Conservation (phyloP, 2,329 filamentous ascomycete species). For the Penicillium thymicola region DNA sequence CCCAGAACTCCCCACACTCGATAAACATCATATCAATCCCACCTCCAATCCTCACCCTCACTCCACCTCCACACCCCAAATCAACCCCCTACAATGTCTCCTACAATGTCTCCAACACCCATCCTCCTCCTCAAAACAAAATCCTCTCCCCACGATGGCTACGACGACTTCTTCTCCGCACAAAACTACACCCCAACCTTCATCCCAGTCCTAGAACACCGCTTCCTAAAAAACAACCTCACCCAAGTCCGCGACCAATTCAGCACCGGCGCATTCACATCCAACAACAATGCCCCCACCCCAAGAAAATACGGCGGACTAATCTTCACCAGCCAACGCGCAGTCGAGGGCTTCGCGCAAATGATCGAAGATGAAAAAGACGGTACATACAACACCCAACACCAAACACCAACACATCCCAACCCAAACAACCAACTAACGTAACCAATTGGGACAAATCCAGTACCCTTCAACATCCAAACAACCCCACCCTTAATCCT, state of each 20-base stretch:
- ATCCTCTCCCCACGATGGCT: slow-evolving; percentile 45
- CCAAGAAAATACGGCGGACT: slow-evolving; percentile 43
- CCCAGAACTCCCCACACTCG: slow-evolving; percentile 4
- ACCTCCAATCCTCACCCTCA: not conserved
- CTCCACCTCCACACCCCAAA: not conserved
- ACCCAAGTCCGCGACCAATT: slow-evolving; percentile 36
- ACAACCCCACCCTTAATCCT: slow-evolving; percentile 27
- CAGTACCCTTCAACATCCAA: slow-evolving; percentile 19
- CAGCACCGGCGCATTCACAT: slow-evolving; percentile 29
- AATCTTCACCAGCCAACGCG: slow-evolving; percentile 50
- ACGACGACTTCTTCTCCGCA: slow-evolving; percentile 44
- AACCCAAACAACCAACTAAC: not conserved
- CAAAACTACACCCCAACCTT: slow-evolving; percentile 38
- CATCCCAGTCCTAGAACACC: slow-evolving; percentile 48
- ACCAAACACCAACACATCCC: not conserved
- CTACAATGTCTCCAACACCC: slow-evolving; percentile 20
- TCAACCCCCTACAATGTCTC: not conserved
- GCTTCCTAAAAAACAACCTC: slow-evolving; percentile 38
- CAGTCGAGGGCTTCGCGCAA: slow-evolving; percentile 45
- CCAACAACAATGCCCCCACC: slow-evolving; percentile 9
- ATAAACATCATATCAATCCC: not conserved
- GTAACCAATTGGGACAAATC: not conserved
- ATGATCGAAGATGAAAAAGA: slow-evolving; percentile 32
- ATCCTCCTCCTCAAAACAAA: slow-evolving; percentile 49
- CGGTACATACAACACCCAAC: slow-evolving; percentile 20